Evolutionary conservation across 225 moss, liverwort and hornwort genomes (phyloP), one percentile per base, ranked within the genome.

Genomic region (Neckera pumila): DNA sequence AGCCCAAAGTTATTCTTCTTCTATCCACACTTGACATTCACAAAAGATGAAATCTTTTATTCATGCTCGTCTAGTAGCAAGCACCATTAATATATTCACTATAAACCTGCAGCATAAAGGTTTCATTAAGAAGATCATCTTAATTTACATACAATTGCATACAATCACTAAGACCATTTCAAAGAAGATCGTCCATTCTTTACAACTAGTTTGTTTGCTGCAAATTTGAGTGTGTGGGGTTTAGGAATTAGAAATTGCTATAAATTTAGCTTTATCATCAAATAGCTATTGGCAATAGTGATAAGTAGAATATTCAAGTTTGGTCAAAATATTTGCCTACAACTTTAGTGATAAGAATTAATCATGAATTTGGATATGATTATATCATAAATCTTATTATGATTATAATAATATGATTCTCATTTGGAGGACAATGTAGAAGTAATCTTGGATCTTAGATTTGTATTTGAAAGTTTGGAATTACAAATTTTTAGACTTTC

Each of bases 11-110:
- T 54, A 1, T 31, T 31, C 10, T 84, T 42, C 11, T 64, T 36
- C 25, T 49, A 82, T 51, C 7, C 4, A 82, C 0, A 0, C 7
- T 0, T 27, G 0, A 4, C 16, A 79, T 79, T 38, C 2, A 15
- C 1, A 18, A 1, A 40, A 79, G 17, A 11, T 2, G 5, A 40
- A 57, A 3, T 40, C 5, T 79, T 40, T 79, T 40, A 38, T 27
- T 58, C 27, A 58, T 27, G 10, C 4, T 79, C 0, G 1, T 38
- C 0, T 38, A 27, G 7, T 26, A 26, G 22, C 38, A 79, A 58
- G 16, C 7, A 57, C 4, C 27, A 79, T 28, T 38, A 38, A 57
- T 27, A 38, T 16, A 64, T 31, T 38, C 23, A 31, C 19, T 45
- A 23, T 33, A 36, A 43, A 17, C 0, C 22, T 7, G 16, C 9